A percentile compares a stretch with the other conserved stretches of the same genome.
phyloP scores from a whole-genome alignment of 331 rosid species.

The Spiraea crenata region DNA sequence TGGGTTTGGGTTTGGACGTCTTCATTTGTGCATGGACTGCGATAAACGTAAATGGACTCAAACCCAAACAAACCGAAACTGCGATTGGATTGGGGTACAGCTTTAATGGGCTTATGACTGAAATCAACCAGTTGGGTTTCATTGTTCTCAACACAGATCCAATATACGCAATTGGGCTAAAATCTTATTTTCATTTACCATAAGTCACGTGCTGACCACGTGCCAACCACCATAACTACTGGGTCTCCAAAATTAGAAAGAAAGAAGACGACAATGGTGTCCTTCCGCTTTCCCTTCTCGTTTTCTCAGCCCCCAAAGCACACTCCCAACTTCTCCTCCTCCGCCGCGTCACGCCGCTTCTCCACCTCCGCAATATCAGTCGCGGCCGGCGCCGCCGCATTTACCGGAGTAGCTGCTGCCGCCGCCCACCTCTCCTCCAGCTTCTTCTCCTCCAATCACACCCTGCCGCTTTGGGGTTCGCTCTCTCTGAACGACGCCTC shows the following conservation, averaged over 20 bases:
- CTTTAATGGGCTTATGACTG: too few species aligned
- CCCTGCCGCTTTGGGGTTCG: constrained; percentile 62
- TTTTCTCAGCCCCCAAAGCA: constrained; percentile 57
- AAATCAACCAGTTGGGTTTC: too few species aligned
- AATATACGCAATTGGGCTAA: not conserved
- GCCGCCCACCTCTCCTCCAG: constrained; percentile 43
- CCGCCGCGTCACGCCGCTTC: constrained; percentile 37
- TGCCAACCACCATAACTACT: not conserved
- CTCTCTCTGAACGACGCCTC: constrained; percentile 54
- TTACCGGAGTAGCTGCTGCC: constrained; percentile 47
- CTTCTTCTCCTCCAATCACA: constrained; percentile 32
- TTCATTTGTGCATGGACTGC: too few species aligned
- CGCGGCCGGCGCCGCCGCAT: constrained; percentile 30
- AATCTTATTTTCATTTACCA: not conserved
- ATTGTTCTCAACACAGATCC: not conserved
- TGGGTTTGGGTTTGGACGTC: too few species aligned
- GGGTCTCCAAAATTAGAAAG: not conserved
- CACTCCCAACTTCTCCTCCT: constrained; percentile 9
- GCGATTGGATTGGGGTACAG: too few species aligned
- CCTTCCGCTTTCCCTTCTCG: constrained; percentile 82
- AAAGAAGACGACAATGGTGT: constrained; percentile 43
- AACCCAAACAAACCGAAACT: too few species aligned
- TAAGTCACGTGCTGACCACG: not conserved
- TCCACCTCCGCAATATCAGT: constrained; percentile 25
- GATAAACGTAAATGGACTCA: too few species aligned